phyloP scores from a whole-genome alignment of 2,329 filamentous ascomycete genomes.

The Fusarium decemcellulare region DNA sequence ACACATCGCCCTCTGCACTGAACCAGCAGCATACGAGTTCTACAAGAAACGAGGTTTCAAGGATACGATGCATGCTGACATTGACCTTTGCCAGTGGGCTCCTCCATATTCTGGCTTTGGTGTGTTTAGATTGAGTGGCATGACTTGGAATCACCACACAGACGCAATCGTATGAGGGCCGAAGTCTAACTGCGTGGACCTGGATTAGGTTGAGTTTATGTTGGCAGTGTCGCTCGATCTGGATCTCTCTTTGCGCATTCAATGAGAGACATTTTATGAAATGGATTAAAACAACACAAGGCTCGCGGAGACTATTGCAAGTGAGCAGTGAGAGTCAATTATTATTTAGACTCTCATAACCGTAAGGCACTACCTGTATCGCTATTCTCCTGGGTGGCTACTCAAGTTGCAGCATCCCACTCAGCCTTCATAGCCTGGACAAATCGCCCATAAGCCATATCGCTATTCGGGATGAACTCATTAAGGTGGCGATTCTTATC shows the following conservation, averaged over 20 bases:
- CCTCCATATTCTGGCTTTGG: constrained; percentile 22
- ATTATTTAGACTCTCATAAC: too few relatives aligned
- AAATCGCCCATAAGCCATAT: not conserved
- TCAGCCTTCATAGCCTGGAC: not conserved
- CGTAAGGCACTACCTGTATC: too few relatives aligned
- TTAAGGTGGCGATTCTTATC: not conserved
- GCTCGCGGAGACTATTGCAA: too few relatives aligned
- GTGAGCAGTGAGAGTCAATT: too few relatives aligned
- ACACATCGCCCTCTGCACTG: constrained; percentile 6
- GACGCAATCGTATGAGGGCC: too few relatives aligned
- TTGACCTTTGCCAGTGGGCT: constrained; percentile 22
- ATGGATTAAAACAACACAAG: too few relatives aligned
- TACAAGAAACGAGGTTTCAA: constrained; percentile 12
- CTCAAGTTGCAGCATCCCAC: not conserved
- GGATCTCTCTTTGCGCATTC: too few relatives aligned
- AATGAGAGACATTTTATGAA: too few relatives aligned
- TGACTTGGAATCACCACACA: not conserved
- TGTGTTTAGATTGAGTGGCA: constrained; percentile 10
- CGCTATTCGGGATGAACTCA: not conserved
- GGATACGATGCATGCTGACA: constrained; percentile 7
- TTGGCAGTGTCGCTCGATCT: too few relatives aligned
- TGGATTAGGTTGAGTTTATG: too few relatives aligned
- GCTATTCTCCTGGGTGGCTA: too few relatives aligned
- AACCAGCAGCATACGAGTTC: constrained; percentile 21
- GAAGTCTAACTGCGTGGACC: too few relatives aligned